Percentiles rank a stretch among this genome's conserved stretches.
Evolutionary conservation across 345 rosid species (phyloP).

Genomic region (Lumnitzera littorea): DNA sequence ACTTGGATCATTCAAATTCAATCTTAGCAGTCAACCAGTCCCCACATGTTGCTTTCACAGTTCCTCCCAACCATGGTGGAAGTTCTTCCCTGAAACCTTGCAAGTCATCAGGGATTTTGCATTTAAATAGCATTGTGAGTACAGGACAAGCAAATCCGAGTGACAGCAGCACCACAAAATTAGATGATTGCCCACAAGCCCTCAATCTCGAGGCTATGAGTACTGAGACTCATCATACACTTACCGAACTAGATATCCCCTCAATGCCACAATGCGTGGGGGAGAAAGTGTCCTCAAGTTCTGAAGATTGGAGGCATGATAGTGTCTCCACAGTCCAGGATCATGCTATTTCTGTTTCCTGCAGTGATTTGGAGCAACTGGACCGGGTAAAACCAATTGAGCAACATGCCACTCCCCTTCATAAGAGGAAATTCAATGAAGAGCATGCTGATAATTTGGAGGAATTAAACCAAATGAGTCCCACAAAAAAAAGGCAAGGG

Average conservation of each 20-base stretch:
- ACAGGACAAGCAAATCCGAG: constrained; percentile 14
- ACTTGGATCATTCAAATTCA: constrained; percentile 17
- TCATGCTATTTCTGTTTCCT: constrained; percentile 23
- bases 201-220: constrained; percentile 9
- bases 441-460: constrained; percentile 30
- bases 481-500: constrained; percentile 40
- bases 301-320: constrained; percentile 18
- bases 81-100: constrained; percentile 23
- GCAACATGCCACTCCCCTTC: constrained; percentile 17
- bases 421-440: constrained; percentile 22
- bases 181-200: constrained; percentile 3
- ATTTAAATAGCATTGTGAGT: constrained; percentile 45
- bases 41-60: constrained; percentile 7
- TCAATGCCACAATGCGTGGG: constrained; percentile 8
- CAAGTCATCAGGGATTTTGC: constrained; percentile 46
- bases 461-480: constrained; percentile 26
- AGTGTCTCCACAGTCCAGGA: constrained; percentile 13
- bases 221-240: constrained; percentile 1
- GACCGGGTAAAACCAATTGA: constrained; percentile 12
- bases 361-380: constrained; percentile 14
- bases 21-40: constrained; percentile 16
- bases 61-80: constrained; percentile 12
- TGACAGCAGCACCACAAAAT: constrained; percentile 16
- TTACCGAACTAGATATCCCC: constrained; percentile 9
- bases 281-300: constrained; percentile 14